Evolutionary conservation across 305 asterid species (phyloP).

Genomic region (Fraxinus nigra): DNA sequence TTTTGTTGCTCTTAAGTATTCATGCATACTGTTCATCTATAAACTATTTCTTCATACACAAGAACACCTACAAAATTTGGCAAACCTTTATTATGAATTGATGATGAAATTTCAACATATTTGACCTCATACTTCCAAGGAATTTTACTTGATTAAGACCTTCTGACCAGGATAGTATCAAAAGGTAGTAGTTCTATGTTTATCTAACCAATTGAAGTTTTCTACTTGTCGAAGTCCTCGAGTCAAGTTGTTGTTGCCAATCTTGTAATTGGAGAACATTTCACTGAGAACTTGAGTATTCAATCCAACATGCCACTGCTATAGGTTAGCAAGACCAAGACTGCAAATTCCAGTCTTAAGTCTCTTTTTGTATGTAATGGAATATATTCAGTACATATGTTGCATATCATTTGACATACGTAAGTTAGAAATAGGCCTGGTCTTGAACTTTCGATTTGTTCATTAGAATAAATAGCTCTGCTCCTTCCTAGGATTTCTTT

Average conservation of each 20-base stretch:
- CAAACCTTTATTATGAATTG: neutral
- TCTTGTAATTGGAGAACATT: neutral
- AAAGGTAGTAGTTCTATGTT: neutral
- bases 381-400: neutral
- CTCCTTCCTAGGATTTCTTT: neutral
- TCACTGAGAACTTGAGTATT: neutral
- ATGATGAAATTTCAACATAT: neutral
- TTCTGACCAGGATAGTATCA: neutral
- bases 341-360: neutral
- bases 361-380: neutral
- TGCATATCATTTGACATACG: neutral
- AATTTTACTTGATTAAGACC: neutral
- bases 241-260: neutral
- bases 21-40: neutral
- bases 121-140: neutral
- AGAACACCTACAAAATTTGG: neutral
- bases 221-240: neutral
- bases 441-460: neutral
- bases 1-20: neutral
- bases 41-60: neutral
- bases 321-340: neutral
- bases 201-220: neutral
- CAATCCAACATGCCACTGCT: neutral
- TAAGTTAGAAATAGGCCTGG: neutral
- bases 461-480: neutral